Evolutionary conservation across 129 eudicot species (phyloP).

Genomic region (Flaveria sonorensis): DNA sequence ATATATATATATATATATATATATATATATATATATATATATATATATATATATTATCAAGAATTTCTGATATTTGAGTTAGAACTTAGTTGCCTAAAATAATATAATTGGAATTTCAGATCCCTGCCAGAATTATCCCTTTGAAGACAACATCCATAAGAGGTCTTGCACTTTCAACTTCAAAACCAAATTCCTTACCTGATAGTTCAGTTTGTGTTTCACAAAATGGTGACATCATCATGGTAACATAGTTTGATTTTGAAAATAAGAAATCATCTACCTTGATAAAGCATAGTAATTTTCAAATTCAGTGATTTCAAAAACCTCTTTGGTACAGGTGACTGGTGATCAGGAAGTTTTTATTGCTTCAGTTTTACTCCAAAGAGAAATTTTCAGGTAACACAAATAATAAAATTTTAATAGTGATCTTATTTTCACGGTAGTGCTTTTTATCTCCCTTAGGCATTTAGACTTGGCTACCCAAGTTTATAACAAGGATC

Average conservation of each 20-base stretch:
- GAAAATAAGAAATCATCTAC: not conserved
- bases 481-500: slow-evolving; percentile 57
- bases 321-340: slow-evolving; percentile 43
- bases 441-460: slow-evolving; percentile 18
- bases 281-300: not conserved
- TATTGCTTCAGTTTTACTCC: slow-evolving; percentile 58
- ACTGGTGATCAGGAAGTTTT: slow-evolving; percentile 71
- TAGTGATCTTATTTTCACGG: slow-evolving; percentile 5
- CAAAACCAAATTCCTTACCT: slow-evolving; percentile 53
- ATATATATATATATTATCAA: too few relatives aligned
- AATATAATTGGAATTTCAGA: slow-evolving; percentile 48
- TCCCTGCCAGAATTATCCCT: slow-evolving; percentile 86
- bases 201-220: slow-evolving; percentile 66
- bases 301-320: not conserved
- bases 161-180: slow-evolving; percentile 60
- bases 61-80: not conserved
- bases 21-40: too few relatives aligned
- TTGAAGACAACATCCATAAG: slow-evolving; percentile 75
- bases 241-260: slow-evolving; percentile 48
- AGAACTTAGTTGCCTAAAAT: slow-evolving; percentile 7
- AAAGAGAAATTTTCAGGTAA: slow-evolving; percentile 78
- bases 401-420: not conserved
- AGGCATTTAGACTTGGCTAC: slow-evolving; percentile 73
- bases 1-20: too few relatives aligned
- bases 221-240: slow-evolving; percentile 65